These are phyloP conservation scores for Avena eriantha DNA, from an alignment of 176 grass and related monocot genomes.

Conservation along the genomic window DNA sequence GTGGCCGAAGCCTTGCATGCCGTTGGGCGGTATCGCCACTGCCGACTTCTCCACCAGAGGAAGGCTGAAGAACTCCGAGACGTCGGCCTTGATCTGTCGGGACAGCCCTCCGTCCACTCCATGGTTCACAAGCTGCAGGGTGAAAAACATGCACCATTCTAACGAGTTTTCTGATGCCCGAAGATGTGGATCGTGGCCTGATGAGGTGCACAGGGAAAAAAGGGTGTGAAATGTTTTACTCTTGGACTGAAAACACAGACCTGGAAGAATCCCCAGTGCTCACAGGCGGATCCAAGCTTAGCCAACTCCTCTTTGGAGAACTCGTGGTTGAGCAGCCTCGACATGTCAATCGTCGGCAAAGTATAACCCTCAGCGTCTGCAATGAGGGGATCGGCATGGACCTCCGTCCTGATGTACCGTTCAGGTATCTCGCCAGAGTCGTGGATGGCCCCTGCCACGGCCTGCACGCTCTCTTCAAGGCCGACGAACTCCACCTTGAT, in stretches of 20 bases:
- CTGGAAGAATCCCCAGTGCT: conserved; percentile 69
- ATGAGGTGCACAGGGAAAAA: no score
- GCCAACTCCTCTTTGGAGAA: conserved; percentile 45
- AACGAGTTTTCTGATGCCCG: neutral
- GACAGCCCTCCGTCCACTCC: conserved; percentile 14
- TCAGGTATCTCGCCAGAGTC: conserved; percentile 32
- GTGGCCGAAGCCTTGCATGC: conserved; percentile 66
- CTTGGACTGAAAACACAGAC: conserved; percentile 1
- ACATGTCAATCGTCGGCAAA: conserved; percentile 48
- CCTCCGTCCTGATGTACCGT: conserved; percentile 46
- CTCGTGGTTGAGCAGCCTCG: conserved; percentile 41
- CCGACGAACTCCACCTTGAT: conserved; percentile 45
- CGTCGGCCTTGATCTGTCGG: conserved; percentile 35
- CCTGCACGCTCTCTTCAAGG: conserved; percentile 57
- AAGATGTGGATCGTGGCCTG: neutral
- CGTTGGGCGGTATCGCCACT: conserved; percentile 42
- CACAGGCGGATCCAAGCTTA: conserved; percentile 56
- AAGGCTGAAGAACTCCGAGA: conserved; percentile 56
- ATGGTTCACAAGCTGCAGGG: conserved; percentile 52
- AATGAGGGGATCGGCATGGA: neutral
- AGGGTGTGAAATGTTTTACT: no score
- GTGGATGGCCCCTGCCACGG: conserved; percentile 27
- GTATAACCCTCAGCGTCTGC: neutral
- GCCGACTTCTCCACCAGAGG: conserved; percentile 52
- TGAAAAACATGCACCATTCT: neutral